These are phyloP conservation scores for Pichia manshurica DNA, from an alignment of 805 yeast species.

Conservation along the genomic window DNA sequence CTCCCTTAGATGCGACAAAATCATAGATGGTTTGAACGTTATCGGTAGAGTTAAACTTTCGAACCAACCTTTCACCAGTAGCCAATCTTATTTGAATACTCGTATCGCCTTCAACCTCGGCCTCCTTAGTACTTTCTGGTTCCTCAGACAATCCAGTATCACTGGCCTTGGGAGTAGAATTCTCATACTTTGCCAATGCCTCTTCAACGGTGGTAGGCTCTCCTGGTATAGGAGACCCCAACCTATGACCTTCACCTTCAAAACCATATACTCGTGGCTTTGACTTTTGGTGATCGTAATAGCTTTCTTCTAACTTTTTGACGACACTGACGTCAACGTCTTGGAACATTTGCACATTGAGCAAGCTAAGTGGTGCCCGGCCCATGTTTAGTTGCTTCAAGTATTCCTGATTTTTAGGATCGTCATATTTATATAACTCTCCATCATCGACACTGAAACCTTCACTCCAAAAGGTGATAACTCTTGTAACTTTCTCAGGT, in stretches of 20 bases:
- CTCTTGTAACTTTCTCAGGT: constrained; percentile 58
- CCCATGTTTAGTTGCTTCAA: constrained; percentile 81
- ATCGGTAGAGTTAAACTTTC: constrained; percentile 58
- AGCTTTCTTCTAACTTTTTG: constrained; percentile 77
- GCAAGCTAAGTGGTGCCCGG: constrained; percentile 78
- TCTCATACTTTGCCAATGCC: constrained; percentile 11
- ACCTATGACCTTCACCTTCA: constrained; percentile 71
- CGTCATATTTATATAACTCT: constrained; percentile 77
- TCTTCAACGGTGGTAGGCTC: constrained; percentile 33
- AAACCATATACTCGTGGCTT: constrained; percentile 53
- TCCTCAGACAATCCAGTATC: constrained; percentile 9
- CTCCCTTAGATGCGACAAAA: constrained; percentile 50
- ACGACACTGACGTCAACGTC: constrained; percentile 89
- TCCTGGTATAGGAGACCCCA: constrained; percentile 87
- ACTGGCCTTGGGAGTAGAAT: constrained; percentile 19
- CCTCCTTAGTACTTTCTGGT: constrained; percentile 6
- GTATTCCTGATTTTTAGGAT: constrained; percentile 77
- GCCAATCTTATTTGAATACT: constrained; percentile 79
- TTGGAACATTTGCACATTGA: constrained; percentile 83
- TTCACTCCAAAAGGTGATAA: constrained; percentile 91
- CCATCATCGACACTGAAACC: constrained; percentile 97
- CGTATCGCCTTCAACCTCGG: constrained; percentile 39
- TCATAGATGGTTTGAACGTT: constrained; percentile 63
- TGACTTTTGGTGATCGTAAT: constrained; percentile 44
- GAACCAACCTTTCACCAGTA: constrained; percentile 65